Evolutionary conservation across 306 rosid species (phyloP).

Genomic region (Hippophae tibetana): DNA sequence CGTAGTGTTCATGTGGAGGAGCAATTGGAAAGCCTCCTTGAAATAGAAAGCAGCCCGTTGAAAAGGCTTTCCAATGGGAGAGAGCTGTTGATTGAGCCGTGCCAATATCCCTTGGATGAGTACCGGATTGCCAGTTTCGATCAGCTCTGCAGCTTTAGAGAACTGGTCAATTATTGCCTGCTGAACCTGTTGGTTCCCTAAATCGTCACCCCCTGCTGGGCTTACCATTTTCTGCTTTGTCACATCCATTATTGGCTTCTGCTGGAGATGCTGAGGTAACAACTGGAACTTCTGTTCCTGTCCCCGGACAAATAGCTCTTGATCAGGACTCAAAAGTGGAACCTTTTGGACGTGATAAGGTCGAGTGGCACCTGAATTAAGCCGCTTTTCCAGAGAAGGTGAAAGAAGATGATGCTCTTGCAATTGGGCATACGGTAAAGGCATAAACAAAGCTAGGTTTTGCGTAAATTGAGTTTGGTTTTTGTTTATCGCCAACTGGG

Average conservation of each 20-base stretch:
- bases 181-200: constrained; percentile 57
- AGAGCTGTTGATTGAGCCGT: constrained; percentile 99
- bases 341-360: constrained; percentile 31
- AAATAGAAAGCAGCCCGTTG: constrained; percentile 88
- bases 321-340: constrained; percentile 38
- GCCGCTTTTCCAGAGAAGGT: constrained; percentile 50
- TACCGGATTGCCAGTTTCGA: constrained; percentile 66
- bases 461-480: constrained; percentile 49
- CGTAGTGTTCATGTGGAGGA: constrained; percentile 31
- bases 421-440: constrained; percentile 42
- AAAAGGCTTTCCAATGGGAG: constrained; percentile 90
- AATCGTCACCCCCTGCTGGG: constrained; percentile 33
- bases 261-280: constrained; percentile 54
- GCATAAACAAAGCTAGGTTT: constrained; percentile 48
- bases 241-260: constrained; percentile 34
- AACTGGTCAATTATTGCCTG: constrained; percentile 59
- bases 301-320: constrained; percentile 33
- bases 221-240: constrained; percentile 46
- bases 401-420: constrained; percentile 51
- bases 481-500: constrained; percentile 45
- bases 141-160: constrained; percentile 72
- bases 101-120: constrained; percentile 99
- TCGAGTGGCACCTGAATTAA: constrained; percentile 36
- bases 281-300: constrained; percentile 42
- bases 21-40: constrained; percentile 73